Evolutionary conservation across 176 grass and related monocot genomes (phyloP).

Genomic region (Microstegium vimineum): DNA sequence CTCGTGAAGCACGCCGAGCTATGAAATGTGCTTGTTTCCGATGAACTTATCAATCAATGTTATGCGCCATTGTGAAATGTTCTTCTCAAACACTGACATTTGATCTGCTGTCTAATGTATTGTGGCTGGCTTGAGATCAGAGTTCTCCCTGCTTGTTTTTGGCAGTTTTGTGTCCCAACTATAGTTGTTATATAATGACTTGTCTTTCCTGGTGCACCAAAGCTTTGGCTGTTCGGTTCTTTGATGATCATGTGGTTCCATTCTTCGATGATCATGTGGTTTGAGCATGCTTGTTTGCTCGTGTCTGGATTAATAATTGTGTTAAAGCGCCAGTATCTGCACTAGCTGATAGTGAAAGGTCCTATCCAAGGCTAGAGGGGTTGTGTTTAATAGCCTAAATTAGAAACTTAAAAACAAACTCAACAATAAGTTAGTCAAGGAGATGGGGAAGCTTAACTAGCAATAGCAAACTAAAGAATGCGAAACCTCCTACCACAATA

Average conservation of each 20-base stretch:
- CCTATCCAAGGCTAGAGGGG: no score
- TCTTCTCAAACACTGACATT: background rate
- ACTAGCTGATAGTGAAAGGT: no score
- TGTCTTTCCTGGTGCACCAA: background rate
- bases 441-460: no score
- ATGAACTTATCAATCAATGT: conserved; percentile 18
- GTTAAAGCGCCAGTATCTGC: background rate
- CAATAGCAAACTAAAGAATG: no score
- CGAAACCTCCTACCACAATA: no score
- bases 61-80: background rate
- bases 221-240: background rate
- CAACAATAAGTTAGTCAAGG: no score
- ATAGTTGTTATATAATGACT: background rate
- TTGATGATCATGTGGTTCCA: no score
- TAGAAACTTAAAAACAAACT: no score
- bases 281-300: background rate
- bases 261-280: no score
- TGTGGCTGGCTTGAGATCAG: background rate
- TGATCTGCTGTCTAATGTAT: background rate
- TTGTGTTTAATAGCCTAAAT: no score
- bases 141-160: background rate
- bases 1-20: background rate
- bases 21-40: conserved; percentile 17
- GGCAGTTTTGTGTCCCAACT: background rate
- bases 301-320: background rate